These are phyloP conservation scores for Mycena leptocephala DNA, from an alignment of 768 basidiomycete species.

Conservation along the genomic window DNA sequence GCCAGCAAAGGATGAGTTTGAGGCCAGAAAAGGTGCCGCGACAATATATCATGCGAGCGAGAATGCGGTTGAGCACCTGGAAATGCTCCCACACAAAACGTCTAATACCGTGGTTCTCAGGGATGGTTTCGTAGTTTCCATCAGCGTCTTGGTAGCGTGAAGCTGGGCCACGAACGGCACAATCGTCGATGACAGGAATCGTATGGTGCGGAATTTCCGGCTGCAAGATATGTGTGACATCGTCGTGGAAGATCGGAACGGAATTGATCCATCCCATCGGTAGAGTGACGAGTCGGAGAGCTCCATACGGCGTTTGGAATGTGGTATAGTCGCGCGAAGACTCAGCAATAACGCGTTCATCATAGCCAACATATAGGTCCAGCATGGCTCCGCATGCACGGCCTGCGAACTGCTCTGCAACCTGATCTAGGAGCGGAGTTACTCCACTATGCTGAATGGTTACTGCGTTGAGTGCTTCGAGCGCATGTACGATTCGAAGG, in stretches of 20 bases:
- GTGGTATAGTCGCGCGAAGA: constrained; percentile 49
- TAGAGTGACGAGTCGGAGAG: constrained; percentile 36
- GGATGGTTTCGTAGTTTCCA: constrained; percentile 31
- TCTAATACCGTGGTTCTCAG: constrained; percentile 46
- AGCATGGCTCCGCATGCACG: constrained; percentile 15
- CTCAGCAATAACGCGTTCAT: constrained; percentile 42
- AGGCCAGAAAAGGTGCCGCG: too few relatives aligned
- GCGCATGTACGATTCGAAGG: constrained; percentile 34
- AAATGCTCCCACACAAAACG: too few relatives aligned
- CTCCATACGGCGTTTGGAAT: too few relatives aligned
- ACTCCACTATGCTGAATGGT: constrained; percentile 33
- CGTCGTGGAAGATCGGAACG: background rate
- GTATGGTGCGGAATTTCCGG: too few relatives aligned
- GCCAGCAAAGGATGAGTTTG: too few relatives aligned
- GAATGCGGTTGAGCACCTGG: too few relatives aligned
- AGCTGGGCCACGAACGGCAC: constrained; percentile 12
- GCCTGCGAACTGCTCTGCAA: background rate
- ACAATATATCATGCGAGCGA: too few relatives aligned
- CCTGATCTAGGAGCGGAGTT: too few relatives aligned
- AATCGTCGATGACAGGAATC: too few relatives aligned
- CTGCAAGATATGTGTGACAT: too few relatives aligned
- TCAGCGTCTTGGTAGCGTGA: background rate
- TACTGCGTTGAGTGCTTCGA: constrained; percentile 36
- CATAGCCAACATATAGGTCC: constrained; percentile 44
- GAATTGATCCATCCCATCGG: constrained; percentile 49